A percentile compares a stretch with the other conserved stretches of the same genome.
Conservation (phyloP, 2,329 filamentous ascomycete genomes). For the Xenosphaeropsis pyriputrescens region DNA sequence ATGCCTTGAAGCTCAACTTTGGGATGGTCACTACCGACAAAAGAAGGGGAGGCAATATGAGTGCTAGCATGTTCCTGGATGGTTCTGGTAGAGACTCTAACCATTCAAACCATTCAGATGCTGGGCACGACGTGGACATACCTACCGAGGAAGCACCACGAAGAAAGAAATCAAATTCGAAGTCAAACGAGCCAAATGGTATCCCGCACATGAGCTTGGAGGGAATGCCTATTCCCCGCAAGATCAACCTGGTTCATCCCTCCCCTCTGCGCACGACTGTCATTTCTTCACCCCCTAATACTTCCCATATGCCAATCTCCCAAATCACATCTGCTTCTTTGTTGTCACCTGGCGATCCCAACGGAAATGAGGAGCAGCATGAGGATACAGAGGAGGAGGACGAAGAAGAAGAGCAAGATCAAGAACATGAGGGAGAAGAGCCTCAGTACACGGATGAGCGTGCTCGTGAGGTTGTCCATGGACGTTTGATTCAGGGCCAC, state of each 20-base stretch:
- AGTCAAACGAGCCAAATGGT: neutral
- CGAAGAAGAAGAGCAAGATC: too few species aligned
- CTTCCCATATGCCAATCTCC: constrained; percentile 6
- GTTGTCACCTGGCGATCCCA: constrained; percentile 5
- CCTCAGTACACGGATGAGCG: constrained; percentile 44
- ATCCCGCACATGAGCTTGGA: neutral
- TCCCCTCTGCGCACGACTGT: constrained; percentile 10
- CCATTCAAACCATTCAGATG: too few species aligned
- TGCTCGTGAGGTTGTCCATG: constrained; percentile 80
- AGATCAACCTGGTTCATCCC: neutral
- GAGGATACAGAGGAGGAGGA: too few species aligned
- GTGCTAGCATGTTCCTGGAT: constrained; percentile 65
- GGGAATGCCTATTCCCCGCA: neutral
- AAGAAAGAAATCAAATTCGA: neutral
- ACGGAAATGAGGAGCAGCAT: too few species aligned
- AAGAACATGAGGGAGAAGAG: constrained; percentile 9
- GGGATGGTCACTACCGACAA: constrained; percentile 86
- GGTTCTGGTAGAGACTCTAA: constrained; percentile 30
- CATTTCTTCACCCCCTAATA: constrained; percentile 10
- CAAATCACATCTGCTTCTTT: neutral
- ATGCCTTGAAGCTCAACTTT: constrained; percentile 93
- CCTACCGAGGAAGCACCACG: neutral
- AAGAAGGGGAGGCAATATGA: constrained; percentile 50
- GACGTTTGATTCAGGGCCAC: constrained; percentile 81
- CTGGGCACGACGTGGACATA: neutral